These are phyloP conservation scores for Rossbeevera mucosa DNA, from an alignment of 768 basidiomycete genomes.

Conservation along the genomic window DNA sequence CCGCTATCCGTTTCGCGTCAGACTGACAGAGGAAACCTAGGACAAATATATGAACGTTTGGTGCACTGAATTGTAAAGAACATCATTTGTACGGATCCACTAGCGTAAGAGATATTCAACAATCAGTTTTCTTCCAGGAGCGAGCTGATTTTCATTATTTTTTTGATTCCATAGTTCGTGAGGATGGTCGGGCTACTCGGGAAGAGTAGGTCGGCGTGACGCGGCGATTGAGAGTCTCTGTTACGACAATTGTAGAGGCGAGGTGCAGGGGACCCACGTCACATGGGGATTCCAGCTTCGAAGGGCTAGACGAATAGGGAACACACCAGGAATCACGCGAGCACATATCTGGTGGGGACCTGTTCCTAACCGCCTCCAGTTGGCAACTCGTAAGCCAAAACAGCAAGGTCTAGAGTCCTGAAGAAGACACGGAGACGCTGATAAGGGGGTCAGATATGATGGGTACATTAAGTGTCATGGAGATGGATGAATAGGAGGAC, in stretches of 20 bases:
- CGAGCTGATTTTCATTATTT: not conserved
- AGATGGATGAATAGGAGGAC: not conserved
- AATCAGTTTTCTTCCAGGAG: not conserved
- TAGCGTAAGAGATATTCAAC: not conserved
- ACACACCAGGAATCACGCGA: not conserved
- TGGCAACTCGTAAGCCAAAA: not conserved
- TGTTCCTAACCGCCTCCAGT: not conserved
- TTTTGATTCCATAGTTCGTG: not conserved
- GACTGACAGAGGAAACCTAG: not conserved
- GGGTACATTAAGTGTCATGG: not conserved
- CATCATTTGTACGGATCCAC: not conserved
- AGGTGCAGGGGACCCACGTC: not conserved
- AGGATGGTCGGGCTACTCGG: not conserved
- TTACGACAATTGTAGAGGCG: not conserved
- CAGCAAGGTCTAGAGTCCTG: not conserved
- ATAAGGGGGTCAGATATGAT: constrained; percentile 1
- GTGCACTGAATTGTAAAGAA: not conserved
- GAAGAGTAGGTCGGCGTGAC: not conserved
- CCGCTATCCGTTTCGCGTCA: not conserved
- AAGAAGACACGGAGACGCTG: not conserved
- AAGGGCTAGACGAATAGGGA: not conserved
- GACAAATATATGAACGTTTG: not conserved
- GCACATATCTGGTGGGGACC: not conserved
- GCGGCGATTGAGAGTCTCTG: not conserved
- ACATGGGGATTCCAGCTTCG: not conserved